Evolutionary conservation across 805 yeast species (phyloP).

Genomic region (Ogataea trehaloabstinens): DNA sequence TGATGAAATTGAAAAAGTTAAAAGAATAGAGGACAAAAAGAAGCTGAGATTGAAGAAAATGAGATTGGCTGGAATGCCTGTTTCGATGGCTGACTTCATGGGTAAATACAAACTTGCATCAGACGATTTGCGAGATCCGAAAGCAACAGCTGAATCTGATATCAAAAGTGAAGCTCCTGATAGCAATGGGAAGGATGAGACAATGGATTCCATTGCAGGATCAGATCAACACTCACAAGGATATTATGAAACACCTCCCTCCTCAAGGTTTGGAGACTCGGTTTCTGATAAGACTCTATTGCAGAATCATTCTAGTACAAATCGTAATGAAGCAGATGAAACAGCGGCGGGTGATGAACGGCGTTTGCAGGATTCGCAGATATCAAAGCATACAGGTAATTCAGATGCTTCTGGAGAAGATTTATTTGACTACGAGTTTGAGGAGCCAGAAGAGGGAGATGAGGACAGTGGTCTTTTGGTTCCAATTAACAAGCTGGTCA

Average conservation of each 20-base stretch:
- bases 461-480: slow-evolving; percentile 2
- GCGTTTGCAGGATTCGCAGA: not conserved
- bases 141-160: not conserved
- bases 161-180: not conserved
- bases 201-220: not conserved
- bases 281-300: too few species aligned
- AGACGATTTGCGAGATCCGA: not conserved
- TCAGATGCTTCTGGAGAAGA: not conserved
- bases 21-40: slow-evolving; percentile 13
- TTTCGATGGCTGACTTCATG: not conserved
- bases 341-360: not conserved
- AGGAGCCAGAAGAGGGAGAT: slow-evolving; percentile 5
- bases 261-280: not conserved
- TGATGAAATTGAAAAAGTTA: slow-evolving; percentile 20
- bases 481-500: slow-evolving; percentile 9
- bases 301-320: not conserved
- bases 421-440: not conserved
- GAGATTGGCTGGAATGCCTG: slow-evolving; percentile 10
- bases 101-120: not conserved
- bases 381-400: not conserved
- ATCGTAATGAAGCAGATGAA: not conserved
- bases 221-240: not conserved
- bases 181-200: not conserved
- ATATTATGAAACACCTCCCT: slow-evolving; percentile 1
- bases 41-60: slow-evolving; percentile 9